Percentiles rank a stretch among this genome's conserved stretches.
phyloP scores from a whole-genome alignment of 805 yeast genomes.

The Teunomyces panamensis region DNA sequence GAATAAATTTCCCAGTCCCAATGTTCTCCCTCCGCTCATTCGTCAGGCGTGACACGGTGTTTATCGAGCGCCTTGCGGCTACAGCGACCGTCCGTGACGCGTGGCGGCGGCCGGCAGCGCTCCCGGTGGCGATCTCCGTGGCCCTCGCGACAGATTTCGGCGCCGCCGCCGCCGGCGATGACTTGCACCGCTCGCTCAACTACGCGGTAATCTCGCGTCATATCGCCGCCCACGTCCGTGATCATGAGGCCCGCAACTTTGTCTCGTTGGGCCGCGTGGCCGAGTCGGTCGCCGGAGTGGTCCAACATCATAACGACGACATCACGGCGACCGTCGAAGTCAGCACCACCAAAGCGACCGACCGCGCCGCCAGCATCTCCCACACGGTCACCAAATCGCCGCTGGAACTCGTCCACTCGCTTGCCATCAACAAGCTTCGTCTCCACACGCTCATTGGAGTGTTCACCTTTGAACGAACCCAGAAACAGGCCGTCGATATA shows the following conservation, averaged over 20 bases:
- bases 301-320: slow-evolving; percentile 47
- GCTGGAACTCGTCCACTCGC: background rate
- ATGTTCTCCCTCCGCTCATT: no score
- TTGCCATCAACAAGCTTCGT: slow-evolving; percentile 49
- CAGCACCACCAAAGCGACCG: slow-evolving; percentile 52
- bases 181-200: slow-evolving; percentile 76
- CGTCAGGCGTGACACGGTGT: background rate
- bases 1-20: no score
- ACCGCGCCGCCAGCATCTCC: slow-evolving; percentile 52
- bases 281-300: slow-evolving; percentile 42
- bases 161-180: slow-evolving; percentile 77
- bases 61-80: background rate
- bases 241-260: slow-evolving; percentile 38
- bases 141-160: slow-evolving; percentile 64
- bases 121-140: slow-evolving; percentile 61
- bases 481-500: slow-evolving; percentile 76
- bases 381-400: slow-evolving; percentile 18
- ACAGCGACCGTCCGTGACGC: slow-evolving; percentile 41
- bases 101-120: slow-evolving; percentile 67
- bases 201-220: slow-evolving; percentile 80
- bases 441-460: slow-evolving; percentile 86
- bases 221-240: slow-evolving; percentile 51
- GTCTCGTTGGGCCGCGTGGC: slow-evolving; percentile 47
- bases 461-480: slow-evolving; percentile 82
- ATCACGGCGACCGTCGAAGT: slow-evolving; percentile 38